Evolutionary conservation across 2,329 filamentous ascomycete genomes (phyloP).

Genomic region (Scolecobasidium constrictum): DNA sequence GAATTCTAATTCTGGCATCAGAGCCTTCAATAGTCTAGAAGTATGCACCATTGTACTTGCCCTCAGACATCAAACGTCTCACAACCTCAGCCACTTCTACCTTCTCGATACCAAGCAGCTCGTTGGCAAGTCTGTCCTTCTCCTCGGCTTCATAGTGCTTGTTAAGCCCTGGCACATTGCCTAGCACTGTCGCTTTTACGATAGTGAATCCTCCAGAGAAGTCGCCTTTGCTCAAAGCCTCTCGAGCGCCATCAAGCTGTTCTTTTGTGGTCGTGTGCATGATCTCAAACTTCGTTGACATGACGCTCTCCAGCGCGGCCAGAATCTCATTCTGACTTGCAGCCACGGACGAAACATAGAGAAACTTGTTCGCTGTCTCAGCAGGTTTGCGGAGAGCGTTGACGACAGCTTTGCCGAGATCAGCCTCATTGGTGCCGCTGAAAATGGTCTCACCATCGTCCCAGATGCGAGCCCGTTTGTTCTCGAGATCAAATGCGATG

Average conservation of each 20-base stretch:
- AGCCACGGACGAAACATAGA: constrained; percentile 7
- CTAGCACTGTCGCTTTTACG: constrained; percentile 5
- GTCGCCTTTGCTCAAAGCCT: constrained; percentile 32
- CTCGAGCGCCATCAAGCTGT: constrained; percentile 25
- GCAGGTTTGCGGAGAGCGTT: constrained; percentile 1
- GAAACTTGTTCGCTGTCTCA: constrained; percentile 9
- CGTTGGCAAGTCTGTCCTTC: constrained; percentile 6
- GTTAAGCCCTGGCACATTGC: constrained; percentile 4
- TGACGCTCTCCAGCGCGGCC: constrained; percentile 7
- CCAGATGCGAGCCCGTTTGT: constrained; percentile 5
- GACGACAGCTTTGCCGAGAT: constrained; percentile 8
- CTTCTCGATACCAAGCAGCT: constrained; percentile 1
- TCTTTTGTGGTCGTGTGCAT: constrained; percentile 9
- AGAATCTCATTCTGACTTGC: constrained; percentile 9
- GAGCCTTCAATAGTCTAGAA: no score
- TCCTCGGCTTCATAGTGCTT: constrained; percentile 7
- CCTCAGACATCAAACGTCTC: background rate
- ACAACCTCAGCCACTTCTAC: background rate
- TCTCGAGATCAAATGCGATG: constrained; percentile 6
- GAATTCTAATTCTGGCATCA: no score
- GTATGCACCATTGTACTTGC: no score
- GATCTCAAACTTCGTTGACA: constrained; percentile 1
- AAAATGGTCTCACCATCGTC: constrained; percentile 9
- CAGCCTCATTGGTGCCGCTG: constrained; percentile 3
- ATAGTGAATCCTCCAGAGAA: constrained; percentile 13